phyloP scores from a whole-genome alignment of 106 monocot genomes.

The Platanthera zijinensis region DNA sequence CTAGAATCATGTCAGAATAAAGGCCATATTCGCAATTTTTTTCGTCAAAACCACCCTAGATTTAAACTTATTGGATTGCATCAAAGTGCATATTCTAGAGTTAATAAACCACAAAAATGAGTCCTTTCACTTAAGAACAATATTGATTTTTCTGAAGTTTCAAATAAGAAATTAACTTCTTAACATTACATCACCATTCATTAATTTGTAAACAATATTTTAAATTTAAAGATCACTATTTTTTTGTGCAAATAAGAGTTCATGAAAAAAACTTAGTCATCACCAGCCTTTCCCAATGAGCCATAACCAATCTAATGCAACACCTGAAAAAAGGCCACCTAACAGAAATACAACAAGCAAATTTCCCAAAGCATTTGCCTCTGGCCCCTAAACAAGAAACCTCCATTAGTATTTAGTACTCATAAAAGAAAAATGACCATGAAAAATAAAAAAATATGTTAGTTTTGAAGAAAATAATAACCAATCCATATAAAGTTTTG shows the following conservation, averaged over 20 bases:
- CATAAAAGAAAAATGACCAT: background rate
- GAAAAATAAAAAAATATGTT: background rate
- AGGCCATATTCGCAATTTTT: background rate
- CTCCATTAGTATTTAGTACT: background rate
- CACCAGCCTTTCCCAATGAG: conserved; percentile 26
- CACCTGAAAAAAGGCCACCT: conserved; percentile 15
- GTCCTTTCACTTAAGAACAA: background rate
- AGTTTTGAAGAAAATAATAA: background rate
- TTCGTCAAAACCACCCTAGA: background rate
- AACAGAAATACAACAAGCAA: conserved; percentile 15
- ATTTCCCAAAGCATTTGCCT: conserved; percentile 21
- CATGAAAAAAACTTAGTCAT: background rate
- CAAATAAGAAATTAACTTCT: background rate
- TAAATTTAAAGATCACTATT: background rate
- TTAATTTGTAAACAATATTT: background rate
- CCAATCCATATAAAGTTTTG: background rate
- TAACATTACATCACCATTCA: background rate
- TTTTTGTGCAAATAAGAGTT: background rate
- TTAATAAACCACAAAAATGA: background rate
- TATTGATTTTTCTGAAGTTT: background rate
- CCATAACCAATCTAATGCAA: conserved; percentile 21
- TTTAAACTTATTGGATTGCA: background rate
- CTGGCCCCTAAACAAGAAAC: conserved; percentile 12
- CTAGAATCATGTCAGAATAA: background rate
- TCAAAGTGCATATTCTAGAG: background rate